phyloP scores from a whole-genome alignment of 345 rosid genomes.

The Limnanthes douglasii region DNA sequence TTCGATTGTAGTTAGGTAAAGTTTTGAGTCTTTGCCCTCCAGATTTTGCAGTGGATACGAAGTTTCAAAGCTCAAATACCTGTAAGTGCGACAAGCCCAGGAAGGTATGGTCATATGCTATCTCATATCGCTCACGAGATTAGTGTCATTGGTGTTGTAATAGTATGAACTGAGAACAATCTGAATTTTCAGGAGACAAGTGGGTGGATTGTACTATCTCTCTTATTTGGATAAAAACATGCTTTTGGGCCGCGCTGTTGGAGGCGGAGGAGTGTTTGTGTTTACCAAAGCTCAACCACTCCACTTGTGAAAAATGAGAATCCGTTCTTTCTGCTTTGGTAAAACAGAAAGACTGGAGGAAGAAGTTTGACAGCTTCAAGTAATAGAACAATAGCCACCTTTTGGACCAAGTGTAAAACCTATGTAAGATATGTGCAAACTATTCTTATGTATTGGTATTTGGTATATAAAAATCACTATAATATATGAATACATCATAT shows the following conservation, averaged over 20 bases:
- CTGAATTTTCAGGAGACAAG: constrained; percentile 30
- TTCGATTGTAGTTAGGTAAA: neutral
- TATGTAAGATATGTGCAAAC: no score
- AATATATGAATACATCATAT: no score
- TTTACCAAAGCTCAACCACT: constrained; percentile 77
- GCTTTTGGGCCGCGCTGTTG: constrained; percentile 85
- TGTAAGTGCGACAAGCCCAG: constrained; percentile 35
- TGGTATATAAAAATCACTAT: no score
- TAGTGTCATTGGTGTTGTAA: neutral
- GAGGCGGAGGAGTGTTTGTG: constrained; percentile 90
- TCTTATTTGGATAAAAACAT: constrained; percentile 64
- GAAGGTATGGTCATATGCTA: constrained; percentile 24
- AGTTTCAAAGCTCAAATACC: constrained; percentile 64
- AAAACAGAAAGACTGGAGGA: no score
- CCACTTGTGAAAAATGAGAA: constrained; percentile 26
- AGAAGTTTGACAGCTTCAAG: no score
- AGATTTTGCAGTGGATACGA: constrained; percentile 80
- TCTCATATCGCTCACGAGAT: neutral
- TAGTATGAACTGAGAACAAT: constrained; percentile 8
- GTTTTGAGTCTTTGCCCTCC: constrained; percentile 8
- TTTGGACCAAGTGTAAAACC: no score
- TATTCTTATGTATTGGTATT: no score
- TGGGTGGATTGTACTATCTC: constrained; percentile 82
- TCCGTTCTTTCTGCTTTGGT: no score
- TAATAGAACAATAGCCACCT: no score